Percentiles rank a stretch among this genome's conserved stretches.
Evolutionary conservation across 345 rosid genomes (phyloP).

Genomic region (Acer saccharum): DNA sequence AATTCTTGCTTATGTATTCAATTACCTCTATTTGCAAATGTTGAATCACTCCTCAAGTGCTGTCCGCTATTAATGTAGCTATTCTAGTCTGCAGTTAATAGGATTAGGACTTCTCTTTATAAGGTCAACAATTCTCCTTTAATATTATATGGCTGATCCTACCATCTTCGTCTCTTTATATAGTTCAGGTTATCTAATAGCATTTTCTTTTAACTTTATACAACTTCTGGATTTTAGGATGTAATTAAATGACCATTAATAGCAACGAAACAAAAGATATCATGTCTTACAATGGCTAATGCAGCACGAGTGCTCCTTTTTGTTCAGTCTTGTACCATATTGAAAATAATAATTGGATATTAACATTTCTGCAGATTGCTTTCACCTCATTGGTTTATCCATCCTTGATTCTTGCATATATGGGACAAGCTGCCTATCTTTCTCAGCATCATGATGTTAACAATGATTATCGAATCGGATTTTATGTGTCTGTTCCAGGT

Average conservation of each 20-base stretch:
- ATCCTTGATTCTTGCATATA: conserved; percentile 83
- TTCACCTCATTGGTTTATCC: conserved; percentile 91
- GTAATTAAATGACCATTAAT: neutral
- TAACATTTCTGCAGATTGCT: conserved; percentile 65
- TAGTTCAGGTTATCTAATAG: neutral
- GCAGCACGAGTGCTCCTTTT: neutral
- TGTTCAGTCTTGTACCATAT: neutral
- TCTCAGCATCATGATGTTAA: conserved; percentile 61
- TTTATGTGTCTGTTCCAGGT: conserved; percentile 92
- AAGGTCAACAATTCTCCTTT: neutral
- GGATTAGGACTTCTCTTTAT: neutral
- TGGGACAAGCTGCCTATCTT: conserved; percentile 96
- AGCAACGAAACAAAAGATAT: neutral
- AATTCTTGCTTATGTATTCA: neutral
- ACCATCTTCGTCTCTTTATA: neutral
- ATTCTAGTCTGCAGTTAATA: neutral
- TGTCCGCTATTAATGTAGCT: neutral
- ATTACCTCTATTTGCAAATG: neutral
- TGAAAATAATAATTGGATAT: conserved; percentile 7
- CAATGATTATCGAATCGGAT: conserved; percentile 52
- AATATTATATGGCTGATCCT: neutral
- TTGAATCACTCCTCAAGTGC: neutral
- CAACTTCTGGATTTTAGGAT: neutral
- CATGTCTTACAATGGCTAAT: neutral
- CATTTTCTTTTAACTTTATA: neutral